These are phyloP conservation scores for Anthracocystis setariae DNA, from an alignment of 1,284 basidiomycete genomes.

Conservation along the genomic window DNA sequence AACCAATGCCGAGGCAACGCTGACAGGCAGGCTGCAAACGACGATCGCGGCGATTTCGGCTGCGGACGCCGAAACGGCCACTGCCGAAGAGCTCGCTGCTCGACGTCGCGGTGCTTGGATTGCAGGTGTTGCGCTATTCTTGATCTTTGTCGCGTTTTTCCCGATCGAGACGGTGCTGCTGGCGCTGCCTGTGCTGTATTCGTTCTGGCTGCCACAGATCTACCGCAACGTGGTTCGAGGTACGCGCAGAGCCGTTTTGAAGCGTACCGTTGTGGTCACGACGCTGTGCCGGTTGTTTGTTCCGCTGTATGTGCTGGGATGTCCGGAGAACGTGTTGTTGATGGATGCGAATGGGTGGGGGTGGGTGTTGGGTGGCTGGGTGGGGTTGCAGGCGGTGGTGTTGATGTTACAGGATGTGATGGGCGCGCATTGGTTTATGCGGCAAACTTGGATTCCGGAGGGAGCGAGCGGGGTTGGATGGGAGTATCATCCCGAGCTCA, in stretches of 20 bases:
- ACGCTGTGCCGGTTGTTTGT: slow-evolving; percentile 78
- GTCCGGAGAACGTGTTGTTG: slow-evolving; percentile 85
- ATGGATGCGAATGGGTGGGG: slow-evolving; percentile 79
- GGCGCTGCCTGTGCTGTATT: slow-evolving; percentile 78
- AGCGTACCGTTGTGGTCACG: slow-evolving; percentile 81
- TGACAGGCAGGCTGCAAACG: background rate
- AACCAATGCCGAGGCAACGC: background rate
- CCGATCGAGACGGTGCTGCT: slow-evolving; percentile 59
- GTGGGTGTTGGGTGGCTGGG: slow-evolving; percentile 74
- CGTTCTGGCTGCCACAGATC: slow-evolving; percentile 85
- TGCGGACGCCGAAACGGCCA: slow-evolving; percentile 6
- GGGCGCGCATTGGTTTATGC: slow-evolving; percentile 84
- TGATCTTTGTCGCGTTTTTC: slow-evolving; percentile 34
- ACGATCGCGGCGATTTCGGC: slow-evolving; percentile 5
- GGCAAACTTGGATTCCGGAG: slow-evolving; percentile 55
- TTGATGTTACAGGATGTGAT: slow-evolving; percentile 80
- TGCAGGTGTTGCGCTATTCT: slow-evolving; percentile 17
- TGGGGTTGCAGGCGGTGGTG: slow-evolving; percentile 75
- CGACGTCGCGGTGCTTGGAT: slow-evolving; percentile 19
- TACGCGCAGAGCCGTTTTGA: slow-evolving; percentile 76
- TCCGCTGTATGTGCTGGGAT: slow-evolving; percentile 80
- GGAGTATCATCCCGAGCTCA: slow-evolving; percentile 38
- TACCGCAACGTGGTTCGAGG: slow-evolving; percentile 78
- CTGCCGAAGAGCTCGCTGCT: slow-evolving; percentile 14
- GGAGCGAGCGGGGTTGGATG: slow-evolving; percentile 14